phyloP scores from a whole-genome alignment of 805 yeast species.

The Candida hispaniensis region DNA sequence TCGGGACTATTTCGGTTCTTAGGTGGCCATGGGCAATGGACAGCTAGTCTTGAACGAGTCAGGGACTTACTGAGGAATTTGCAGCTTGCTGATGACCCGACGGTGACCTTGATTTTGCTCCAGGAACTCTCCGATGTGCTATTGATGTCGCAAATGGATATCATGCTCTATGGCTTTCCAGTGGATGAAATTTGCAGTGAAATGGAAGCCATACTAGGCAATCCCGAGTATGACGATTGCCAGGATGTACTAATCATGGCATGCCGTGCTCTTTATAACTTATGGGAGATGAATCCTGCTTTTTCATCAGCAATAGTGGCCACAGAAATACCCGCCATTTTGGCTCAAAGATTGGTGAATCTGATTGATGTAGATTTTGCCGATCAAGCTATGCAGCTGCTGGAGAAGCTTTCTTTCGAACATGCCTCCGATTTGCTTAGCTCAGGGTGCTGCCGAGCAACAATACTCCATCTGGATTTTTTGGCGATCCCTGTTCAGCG shows the following conservation, averaged over 20 bases:
- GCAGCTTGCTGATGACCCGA: constrained; percentile 24
- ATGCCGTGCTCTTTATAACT: constrained; percentile 72
- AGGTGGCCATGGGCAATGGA: constrained; percentile 21
- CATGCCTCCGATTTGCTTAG: constrained; percentile 32
- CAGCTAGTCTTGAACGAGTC: constrained; percentile 19
- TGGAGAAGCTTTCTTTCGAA: constrained; percentile 29
- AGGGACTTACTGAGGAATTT: constrained; percentile 2
- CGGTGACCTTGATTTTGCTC: constrained; percentile 26
- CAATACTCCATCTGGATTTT: constrained; percentile 70
- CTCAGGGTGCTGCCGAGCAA: constrained; percentile 52
- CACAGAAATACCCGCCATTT: constrained; percentile 53
- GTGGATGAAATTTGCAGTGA: constrained; percentile 43
- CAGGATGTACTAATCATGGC: constrained; percentile 75
- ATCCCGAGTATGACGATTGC: constrained; percentile 48
- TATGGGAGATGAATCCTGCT: constrained; percentile 63
- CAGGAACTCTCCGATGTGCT: constrained; percentile 29
- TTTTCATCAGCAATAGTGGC: constrained; percentile 51
- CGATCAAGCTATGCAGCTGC: constrained; percentile 64
- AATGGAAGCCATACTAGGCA: constrained; percentile 47
- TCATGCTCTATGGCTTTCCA: constrained; percentile 37
- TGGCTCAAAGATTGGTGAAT: constrained; percentile 57
- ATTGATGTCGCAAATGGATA: constrained; percentile 28
- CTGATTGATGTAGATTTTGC: constrained; percentile 82
- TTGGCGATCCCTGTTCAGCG: constrained; percentile 83
- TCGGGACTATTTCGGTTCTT: constrained; percentile 24